Base-by-base conservation (phyloP, 1,284 basidiomycete genomes). In the Irpex sp. region DNA sequence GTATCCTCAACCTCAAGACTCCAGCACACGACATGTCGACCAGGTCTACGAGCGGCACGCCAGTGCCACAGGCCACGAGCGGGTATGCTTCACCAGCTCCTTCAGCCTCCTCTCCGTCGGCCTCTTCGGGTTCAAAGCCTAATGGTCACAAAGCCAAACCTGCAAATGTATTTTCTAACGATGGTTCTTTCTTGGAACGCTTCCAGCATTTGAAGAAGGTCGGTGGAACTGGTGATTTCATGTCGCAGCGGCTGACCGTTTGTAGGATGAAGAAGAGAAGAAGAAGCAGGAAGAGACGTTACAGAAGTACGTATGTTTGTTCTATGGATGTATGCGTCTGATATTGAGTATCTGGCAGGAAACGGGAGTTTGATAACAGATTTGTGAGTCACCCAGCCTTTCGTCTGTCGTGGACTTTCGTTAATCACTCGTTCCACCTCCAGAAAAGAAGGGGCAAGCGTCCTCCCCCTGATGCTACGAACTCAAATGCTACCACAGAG, bases 371-470 rank as follows among this genome's bases (percentile, higher is more conserved):
- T 72, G 83, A 84, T 63, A 77, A 79, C 66, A 80, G 86, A 71
- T 89, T 88, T 78, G 86, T 88, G 70, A 75, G 86, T 82, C 2
- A 15, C 13, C 44, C 44, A 37, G 6, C 6, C 31, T 34, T 19
- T 13, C 8, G 13, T 15, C 38, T 40, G 19, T 26, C n/a, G 37
- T 31, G 55, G 21, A 57, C 19, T 47, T 38, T n/a, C 7, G 55
- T 55, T 63, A 55, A 47, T 49, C 47, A 49, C 58, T 40, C 31
- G n/a, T 57, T 26, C 69, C 69, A 15, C n/a, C 13, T 47, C 2
- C 7, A 88, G 86, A 88, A 82, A 82, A 82, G 77, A 56, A 77
- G 86, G 72, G 83, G 85, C 72, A 88, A 88, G 76, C 85, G 86
- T 69, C 77, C 77, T 69, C 74, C 76, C 69, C 78, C 80, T 76